Evolutionary conservation across 2,329 filamentous ascomycete species (phyloP).

Genomic region (Gaeumannomyces tritici): DNA sequence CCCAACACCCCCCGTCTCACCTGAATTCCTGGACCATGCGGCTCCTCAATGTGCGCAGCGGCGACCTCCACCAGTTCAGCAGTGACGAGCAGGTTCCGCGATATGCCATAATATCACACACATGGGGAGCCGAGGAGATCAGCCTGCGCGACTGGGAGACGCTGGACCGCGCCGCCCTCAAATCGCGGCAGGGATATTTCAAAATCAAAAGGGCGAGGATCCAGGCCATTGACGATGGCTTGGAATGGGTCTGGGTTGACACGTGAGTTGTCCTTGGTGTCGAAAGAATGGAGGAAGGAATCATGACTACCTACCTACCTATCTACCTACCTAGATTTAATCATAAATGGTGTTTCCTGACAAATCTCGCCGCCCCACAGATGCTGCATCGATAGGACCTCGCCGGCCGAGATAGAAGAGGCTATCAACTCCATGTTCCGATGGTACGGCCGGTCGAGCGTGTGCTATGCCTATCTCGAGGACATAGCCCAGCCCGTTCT

Average conservation of each 20-base stretch:
- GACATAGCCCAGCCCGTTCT: constrained; percentile 6
- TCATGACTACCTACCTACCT: too few relatives aligned
- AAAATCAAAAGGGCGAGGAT: constrained; percentile 2
- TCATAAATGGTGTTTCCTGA: not conserved
- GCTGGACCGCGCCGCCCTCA: not conserved
- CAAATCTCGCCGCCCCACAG: not conserved
- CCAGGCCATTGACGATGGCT: constrained; percentile 2
- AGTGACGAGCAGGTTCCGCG: not conserved
- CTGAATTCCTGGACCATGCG: not conserved
- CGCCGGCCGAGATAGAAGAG: constrained; percentile 1
- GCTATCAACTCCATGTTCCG: constrained; percentile 8
- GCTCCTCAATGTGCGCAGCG: constrained; percentile 4
- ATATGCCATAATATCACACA: constrained; percentile 9
- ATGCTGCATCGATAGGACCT: constrained; percentile 6
- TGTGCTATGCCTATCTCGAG: constrained; percentile 9
- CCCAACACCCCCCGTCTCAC: too few relatives aligned
- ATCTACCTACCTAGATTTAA: not conserved
- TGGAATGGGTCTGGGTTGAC: constrained; percentile 5
- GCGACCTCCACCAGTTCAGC: not conserved
- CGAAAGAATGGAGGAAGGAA: not conserved
- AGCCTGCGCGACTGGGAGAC: constrained; percentile 4
- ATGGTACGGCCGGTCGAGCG: constrained; percentile 5
- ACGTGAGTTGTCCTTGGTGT: not conserved
- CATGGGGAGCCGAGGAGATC: constrained; percentile 9
- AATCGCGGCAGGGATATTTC: not conserved